A percentile compares a stretch with the other conserved stretches of the same genome.
Evolutionary conservation across 495 filamentous ascomycete genomes (phyloP).

Genomic region (Talaromyces adpressus): DNA sequence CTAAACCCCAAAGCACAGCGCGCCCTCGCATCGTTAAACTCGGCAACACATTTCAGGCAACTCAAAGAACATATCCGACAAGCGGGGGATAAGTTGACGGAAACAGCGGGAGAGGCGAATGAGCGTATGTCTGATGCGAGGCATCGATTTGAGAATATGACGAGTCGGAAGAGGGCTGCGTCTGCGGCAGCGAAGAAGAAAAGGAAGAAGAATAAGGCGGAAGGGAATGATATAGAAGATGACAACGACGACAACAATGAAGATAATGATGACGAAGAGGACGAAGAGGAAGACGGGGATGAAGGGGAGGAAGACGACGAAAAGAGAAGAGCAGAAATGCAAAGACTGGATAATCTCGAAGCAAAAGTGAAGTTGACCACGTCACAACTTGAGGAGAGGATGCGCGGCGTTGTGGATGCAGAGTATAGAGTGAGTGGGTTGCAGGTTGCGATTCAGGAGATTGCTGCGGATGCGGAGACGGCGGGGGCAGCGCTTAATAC

Average conservation of each 20-base stretch:
- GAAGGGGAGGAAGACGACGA: conserved; percentile 10
- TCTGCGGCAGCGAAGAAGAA: conserved; percentile 10
- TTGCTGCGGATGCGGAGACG: conserved; percentile 22
- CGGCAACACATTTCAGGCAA: conserved; percentile 20
- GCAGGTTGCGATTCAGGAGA: conserved; percentile 20
- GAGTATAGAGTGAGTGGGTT: conserved; percentile 27
- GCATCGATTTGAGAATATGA: conserved; percentile 21
- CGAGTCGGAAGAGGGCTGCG: conserved; percentile 14
- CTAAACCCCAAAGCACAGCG: conserved; percentile 29
- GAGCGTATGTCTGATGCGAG: conserved; percentile 33
- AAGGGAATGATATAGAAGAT: conserved; percentile 1
- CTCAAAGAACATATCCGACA: conserved; percentile 30
- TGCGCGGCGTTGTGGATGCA: conserved; percentile 34
- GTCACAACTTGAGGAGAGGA: conserved; percentile 27
- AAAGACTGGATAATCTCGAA: conserved; percentile 23
- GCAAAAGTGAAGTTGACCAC: conserved; percentile 25
- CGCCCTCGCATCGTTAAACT: conserved; percentile 25
- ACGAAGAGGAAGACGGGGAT: background rate
- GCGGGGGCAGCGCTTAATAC: conserved; percentile 8
- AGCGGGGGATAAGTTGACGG: conserved; percentile 29
- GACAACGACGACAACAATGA: conserved; percentile 6
- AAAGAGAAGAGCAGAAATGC: conserved; percentile 7
- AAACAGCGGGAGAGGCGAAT: conserved; percentile 40
- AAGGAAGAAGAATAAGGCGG: conserved; percentile 9
- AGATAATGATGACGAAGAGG: conserved; percentile 10